Conservation (phyloP, 73 alveolate genomes). For the Paramecium biaurelia region DNA sequence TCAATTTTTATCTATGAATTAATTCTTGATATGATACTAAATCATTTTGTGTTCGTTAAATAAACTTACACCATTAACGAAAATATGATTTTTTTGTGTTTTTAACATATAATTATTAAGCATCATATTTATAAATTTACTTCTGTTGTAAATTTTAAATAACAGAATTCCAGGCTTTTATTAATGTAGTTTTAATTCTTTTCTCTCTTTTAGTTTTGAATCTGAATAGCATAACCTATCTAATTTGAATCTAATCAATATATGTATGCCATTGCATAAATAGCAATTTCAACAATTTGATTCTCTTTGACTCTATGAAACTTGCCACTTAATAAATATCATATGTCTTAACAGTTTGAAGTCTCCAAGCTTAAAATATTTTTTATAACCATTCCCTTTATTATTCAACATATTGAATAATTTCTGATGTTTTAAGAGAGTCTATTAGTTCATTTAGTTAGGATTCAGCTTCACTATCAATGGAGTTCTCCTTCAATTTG, state of each 20-base stretch:
- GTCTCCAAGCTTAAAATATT: not conserved
- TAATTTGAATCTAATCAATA: not conserved
- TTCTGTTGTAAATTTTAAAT: not conserved
- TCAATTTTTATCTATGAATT: not conserved
- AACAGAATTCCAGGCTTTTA: not conserved
- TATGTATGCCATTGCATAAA: not conserved
- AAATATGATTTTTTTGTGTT: not conserved
- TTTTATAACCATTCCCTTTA: not conserved
- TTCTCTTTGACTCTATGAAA: not conserved
- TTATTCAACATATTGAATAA: conserved; percentile 74
- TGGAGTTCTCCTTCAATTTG: not conserved
- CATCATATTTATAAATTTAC: not conserved
- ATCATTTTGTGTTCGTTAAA: not conserved
- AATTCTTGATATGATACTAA: not conserved
- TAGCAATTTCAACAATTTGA: not conserved
- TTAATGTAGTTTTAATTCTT: not conserved
- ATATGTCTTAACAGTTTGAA: not conserved
- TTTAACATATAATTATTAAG: not conserved
- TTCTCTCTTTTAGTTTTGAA: not conserved
- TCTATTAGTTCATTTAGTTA: not conserved
- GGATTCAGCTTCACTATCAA: not conserved
- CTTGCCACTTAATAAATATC: not conserved
- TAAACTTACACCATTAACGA: not conserved
- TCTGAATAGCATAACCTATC: not conserved
- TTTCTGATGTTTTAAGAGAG: not conserved